phyloP scores from a whole-genome alignment of 768 basidiomycete species.

The Suillus americanus region DNA sequence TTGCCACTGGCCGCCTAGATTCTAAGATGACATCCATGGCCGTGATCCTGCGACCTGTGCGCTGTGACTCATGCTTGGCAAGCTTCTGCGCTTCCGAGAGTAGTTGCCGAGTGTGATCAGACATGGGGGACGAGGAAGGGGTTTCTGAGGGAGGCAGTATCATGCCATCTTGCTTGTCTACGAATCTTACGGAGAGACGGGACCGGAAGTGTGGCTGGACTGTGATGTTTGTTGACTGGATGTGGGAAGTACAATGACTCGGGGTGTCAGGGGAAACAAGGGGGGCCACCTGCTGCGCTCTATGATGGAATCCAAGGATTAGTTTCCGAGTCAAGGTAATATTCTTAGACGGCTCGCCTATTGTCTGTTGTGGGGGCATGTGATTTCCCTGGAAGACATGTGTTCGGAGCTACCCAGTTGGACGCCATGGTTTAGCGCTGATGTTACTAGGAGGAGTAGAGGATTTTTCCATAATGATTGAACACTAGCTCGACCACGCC shows the following conservation, averaged over 20 bases:
- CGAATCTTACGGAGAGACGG: neutral
- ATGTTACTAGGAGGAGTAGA: neutral
- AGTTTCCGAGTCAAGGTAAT: neutral
- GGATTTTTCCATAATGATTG: neutral
- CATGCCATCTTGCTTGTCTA: neutral
- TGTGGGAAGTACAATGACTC: neutral
- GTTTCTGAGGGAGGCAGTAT: neutral
- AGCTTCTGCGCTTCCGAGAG: conserved; percentile 31
- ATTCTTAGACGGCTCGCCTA: neutral
- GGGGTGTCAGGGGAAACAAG: neutral
- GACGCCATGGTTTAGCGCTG: neutral
- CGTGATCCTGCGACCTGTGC: conserved; percentile 33
- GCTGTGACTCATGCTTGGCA: conserved; percentile 27
- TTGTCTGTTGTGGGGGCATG: neutral
- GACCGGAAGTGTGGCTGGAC: neutral
- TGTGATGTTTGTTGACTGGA: neutral
- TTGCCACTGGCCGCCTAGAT: conserved; percentile 22
- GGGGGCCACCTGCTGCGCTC: neutral
- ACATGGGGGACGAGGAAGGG: neutral
- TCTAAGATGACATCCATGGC: conserved; percentile 52
- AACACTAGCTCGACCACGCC: no score
- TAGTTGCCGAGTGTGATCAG: conserved; percentile 14
- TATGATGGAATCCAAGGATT: neutral
- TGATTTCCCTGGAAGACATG: neutral
- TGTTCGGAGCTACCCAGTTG: neutral